phyloP scores from a whole-genome alignment of 1,284 basidiomycete species.

The Marasmius sp. region DNA sequence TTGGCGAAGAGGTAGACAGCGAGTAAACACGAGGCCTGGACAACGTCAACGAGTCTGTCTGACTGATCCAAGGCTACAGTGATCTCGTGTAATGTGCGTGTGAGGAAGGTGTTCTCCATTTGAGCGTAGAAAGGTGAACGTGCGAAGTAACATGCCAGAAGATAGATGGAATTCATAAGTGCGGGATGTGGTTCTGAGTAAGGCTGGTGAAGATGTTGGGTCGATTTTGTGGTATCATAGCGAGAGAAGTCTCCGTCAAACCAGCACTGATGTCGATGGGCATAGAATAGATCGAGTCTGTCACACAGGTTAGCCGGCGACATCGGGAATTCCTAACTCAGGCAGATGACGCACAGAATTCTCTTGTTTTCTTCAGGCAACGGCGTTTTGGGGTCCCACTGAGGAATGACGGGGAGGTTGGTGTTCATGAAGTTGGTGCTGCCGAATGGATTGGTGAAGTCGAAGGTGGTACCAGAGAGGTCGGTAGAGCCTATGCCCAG shows the following conservation, averaged over 20 bases:
- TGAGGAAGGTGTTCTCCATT: constrained; percentile 48
- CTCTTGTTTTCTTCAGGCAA: constrained; percentile 34
- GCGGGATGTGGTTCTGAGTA: constrained; percentile 48
- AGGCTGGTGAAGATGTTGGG: neutral
- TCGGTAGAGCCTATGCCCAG: constrained; percentile 17
- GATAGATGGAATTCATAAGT: constrained; percentile 58
- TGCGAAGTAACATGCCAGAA: constrained; percentile 57
- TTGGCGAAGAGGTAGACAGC: constrained; percentile 61
- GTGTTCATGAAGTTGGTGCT: neutral
- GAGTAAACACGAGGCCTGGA: constrained; percentile 60
- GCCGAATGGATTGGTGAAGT: constrained; percentile 5
- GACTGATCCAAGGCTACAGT: constrained; percentile 47
- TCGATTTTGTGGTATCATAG: constrained; percentile 25
- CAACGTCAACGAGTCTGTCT: constrained; percentile 54
- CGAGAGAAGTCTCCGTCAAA: constrained; percentile 52
- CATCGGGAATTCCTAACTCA: constrained; percentile 2
- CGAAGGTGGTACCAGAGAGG: constrained; percentile 10
- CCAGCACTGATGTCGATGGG: constrained; percentile 58
- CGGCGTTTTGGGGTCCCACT: constrained; percentile 28
- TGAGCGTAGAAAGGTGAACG: constrained; percentile 37
- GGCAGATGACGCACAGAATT: constrained; percentile 34
- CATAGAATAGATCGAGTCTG: constrained; percentile 56
- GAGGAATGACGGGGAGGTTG: constrained; percentile 22
- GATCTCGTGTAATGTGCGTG: constrained; percentile 49
- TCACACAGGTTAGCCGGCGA: neutral